A percentile compares a stretch with the other conserved stretches of the same genome.
These are phyloP conservation scores for Selenicereus undatus DNA, from an alignment of 148 eudicot genomes.

Conservation along the genomic window DNA sequence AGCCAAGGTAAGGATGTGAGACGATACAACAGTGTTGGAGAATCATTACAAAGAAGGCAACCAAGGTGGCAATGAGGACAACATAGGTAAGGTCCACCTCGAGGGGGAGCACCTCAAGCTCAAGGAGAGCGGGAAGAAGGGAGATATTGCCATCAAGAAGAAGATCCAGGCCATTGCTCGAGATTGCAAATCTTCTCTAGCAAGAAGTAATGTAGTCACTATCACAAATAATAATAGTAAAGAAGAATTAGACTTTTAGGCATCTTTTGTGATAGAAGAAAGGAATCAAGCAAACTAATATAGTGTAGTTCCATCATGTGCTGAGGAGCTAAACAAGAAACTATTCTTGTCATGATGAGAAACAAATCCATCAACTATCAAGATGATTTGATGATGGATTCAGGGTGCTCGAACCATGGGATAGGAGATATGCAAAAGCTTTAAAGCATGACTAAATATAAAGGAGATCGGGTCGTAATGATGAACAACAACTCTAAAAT, in stretches of 20 bases:
- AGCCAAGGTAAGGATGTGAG: neutral
- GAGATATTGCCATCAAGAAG: neutral
- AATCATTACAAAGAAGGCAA: too few species aligned
- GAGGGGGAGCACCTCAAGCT: too few species aligned
- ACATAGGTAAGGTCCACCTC: too few species aligned
- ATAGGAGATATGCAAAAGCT: too few species aligned
- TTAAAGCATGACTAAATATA: too few species aligned
- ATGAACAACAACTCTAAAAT: neutral
- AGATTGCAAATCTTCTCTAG: neutral
- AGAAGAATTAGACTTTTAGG: neutral
- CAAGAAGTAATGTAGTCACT: neutral
- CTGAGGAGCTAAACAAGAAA: neutral
- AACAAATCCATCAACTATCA: neutral
- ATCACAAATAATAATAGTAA: neutral
- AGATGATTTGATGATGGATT: neutral
- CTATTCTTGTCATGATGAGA: neutral
- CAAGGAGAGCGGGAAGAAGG: neutral
- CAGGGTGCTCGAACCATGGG: neutral
- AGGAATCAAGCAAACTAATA: neutral
- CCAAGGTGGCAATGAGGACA: neutral
- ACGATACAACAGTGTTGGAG: too few species aligned
- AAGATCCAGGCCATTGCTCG: neutral
- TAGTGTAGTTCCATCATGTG: neutral
- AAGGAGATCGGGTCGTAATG: too few species aligned
- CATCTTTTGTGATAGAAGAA: neutral